Evolutionary conservation across 768 basidiomycete genomes (phyloP), one percentile per base, ranked within the genome.

Genomic region (Phylloporus scabripes): DNA sequence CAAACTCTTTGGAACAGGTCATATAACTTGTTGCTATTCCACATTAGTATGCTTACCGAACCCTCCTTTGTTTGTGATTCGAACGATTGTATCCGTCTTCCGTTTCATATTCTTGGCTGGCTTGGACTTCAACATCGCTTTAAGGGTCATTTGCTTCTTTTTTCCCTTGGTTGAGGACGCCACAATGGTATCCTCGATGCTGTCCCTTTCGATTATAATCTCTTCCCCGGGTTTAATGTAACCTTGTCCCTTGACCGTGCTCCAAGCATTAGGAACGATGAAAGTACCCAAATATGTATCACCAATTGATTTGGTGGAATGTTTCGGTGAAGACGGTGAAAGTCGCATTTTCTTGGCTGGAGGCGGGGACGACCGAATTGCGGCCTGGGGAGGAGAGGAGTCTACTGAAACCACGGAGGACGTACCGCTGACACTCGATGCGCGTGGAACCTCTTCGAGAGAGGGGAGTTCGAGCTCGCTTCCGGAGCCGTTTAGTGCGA

Each of bases 231-330:
- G 51, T 51, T 81, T 81, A 32, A 87, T 71, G 51, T 88, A 87
- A 4, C 83, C 83, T 56, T 75, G 80, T 1, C 87, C 87, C 42
- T 78, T 83, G 12, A 78, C 83, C 34, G 82, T 89, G 54, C 85
- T 87, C 85, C 85, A 90, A 9, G 85, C 87, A 58, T 86, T 83
- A 18, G 77, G 74, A 20, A 88, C 75, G 9, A 88, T 52, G 43
- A 88, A 72, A 42, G 82, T 83, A 10, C 87, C 87, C 23, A 90
- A 56, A 59, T 85, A 89, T 10, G 57, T 56, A n/a, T n/a, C n/a
- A 28, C 64, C 71, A 1, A 73, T 49, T 11, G 38, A 53, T 26
- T 45, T 55, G 41, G 53, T 34, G 44, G 55, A 18, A 52, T 54
- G 20, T 56, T 53, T 39, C 17, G 31, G 52, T 6, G 49, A 33